Evolutionary conservation across 176 grass and related monocot species (phyloP).

Genomic region (Phragmites australis): DNA sequence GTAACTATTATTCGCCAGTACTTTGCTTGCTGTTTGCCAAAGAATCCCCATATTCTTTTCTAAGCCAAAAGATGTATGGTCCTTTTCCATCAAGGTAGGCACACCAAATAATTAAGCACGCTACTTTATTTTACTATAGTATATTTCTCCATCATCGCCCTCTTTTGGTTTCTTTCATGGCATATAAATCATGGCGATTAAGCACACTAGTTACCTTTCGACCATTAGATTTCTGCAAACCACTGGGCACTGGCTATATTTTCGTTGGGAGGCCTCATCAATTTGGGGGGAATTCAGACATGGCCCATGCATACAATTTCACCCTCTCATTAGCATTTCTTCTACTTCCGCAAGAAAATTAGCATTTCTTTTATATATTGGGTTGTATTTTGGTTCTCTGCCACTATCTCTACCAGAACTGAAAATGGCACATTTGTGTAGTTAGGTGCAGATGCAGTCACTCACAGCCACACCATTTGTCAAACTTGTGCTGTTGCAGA

Average conservation of each 20-base stretch:
- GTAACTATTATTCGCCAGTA: no score
- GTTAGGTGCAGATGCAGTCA: slow-evolving; percentile 3
- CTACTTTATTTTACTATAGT: not conserved
- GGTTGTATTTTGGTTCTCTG: not conserved
- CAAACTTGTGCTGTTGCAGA: not conserved
- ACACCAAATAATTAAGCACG: not conserved
- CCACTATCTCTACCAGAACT: slow-evolving; percentile 18
- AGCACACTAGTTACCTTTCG: not conserved
- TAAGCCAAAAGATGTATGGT: not conserved
- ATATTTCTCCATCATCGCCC: not conserved
- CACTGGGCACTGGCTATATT: no score
- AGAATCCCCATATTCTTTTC: no score
- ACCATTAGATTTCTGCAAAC: not conserved
- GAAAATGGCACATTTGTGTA: slow-evolving; percentile 5
- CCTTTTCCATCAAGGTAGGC: slow-evolving; percentile 16
- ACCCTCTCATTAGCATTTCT: not conserved
- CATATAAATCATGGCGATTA: not conserved
- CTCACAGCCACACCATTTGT: not conserved
- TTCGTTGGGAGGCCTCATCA: not conserved
- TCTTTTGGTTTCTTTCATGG: not conserved
- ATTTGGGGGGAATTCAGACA: not conserved
- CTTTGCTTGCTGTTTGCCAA: no score
- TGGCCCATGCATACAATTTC: not conserved
- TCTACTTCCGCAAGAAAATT: no score
- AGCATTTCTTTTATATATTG: no score